Base-by-base conservation (phyloP, 345 rosid species). In the Corymbia maculata region DNA sequence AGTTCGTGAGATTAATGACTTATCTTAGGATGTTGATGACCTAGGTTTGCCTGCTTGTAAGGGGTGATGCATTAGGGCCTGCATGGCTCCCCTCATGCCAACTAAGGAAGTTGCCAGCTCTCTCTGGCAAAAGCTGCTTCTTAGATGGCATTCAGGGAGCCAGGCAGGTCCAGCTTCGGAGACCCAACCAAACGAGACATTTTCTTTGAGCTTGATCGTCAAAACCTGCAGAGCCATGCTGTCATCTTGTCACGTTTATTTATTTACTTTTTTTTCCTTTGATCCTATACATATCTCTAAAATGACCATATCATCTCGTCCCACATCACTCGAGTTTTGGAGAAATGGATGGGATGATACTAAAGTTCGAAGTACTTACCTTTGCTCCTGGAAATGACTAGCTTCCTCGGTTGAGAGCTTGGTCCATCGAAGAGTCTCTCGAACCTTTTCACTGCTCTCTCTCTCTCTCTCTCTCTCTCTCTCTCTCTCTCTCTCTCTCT, bases 111-210 rank as follows among this genome's bases (percentile, higher is more conserved):
- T 68, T 86, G 93, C 91, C 93, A 90, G 89, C 91, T 55, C 42
- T 89, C 49, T 75, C 42, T 75, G 84, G 84, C 84, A 75, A 75
- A 93, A 16, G 90, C 89, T 89, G 91, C 93, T 92, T 88, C 93
- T 86, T 85, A 94, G 86, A 88, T 94, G 95, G 95, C 95, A 94
- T 94, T 90, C 95, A 94, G 95, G 95, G 95, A 94, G 95, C 95
- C 95, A 94, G 95, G 94, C 95, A 92, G 93, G 70, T 47, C 87
- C 84, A 75, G 13, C 19, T 75, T 19, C 84, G 42, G 49, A 75
- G 3, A 10, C 49, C 49, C 84, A 75, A 22, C 49, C 49, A 75
- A 75, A 42, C 84, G 42, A 42, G 82, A 42, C 49, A 75, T 42
- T 42, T 19, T 19, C 12, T 42, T 44, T 42, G 49, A 75, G 84